Evolutionary conservation across 148 eudicot genomes (phyloP), one percentile per base, ranked within the genome.

Genomic region (Rhododendron simsii): DNA sequence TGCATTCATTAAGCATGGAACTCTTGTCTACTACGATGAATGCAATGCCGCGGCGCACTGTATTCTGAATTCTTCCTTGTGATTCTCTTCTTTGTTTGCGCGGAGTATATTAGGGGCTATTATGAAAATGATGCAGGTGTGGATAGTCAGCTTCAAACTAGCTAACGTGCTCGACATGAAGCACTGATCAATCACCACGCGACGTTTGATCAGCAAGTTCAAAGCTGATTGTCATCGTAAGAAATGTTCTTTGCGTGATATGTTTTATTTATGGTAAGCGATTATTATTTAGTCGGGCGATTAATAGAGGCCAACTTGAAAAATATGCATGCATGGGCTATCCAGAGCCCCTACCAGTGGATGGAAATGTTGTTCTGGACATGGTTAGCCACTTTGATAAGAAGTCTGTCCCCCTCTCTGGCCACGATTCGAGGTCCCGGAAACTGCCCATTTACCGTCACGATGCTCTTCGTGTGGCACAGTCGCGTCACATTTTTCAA

Each of bases 341-440:
- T 69, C 5, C 33, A 69, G 18, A 69, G 75, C 75, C 75, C 16
- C 2, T 69, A 92, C 94, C 94, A 92, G 86, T 92, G 94, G 80
- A 92, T 84, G 78, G 92, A 81, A n/a, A 92, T 85, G 65, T 92
- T 92, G 87, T 90, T 88, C 11, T 84, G 69, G n/a, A 91, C 93
- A 86, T 88, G 90, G 85, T 92, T 92, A 35, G 45, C 87, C 48
- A 91, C 94, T 81, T 83, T 85, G 55, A 92, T 83, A 3, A 87
- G 81, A 21, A 92, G 85, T 5, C 89, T 86, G 84, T 92, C 93
- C 28, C 94, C 94, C 83, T 92, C 94, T 23, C 91, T 82, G 14
- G 90, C 94, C 0, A 88, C 89, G 15, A 92, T 87, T 13, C 82
- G 91, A 85, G 94, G 94, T 6, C 94, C 93, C 0, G 94, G 94